phyloP scores from a whole-genome alignment of 1,139 yeast genomes.

The Yamadazyma sp. region DNA sequence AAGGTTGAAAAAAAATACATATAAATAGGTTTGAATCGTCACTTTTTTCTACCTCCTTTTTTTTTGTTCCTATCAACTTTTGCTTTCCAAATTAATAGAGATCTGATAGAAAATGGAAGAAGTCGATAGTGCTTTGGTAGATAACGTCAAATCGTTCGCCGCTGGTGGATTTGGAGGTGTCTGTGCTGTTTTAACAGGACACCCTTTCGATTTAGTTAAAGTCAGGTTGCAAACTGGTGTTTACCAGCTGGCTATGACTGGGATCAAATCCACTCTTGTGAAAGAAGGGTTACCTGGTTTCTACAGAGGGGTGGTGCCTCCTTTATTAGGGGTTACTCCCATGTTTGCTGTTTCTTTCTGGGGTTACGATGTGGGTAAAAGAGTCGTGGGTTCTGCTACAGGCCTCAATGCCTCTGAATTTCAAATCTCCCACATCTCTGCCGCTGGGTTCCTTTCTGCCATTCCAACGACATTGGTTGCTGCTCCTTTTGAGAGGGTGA shows the following conservation, averaged over 20 bases:
- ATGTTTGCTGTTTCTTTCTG: constrained; percentile 98
- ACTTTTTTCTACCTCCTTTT: background rate
- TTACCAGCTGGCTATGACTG: constrained; percentile 60
- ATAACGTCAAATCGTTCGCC: constrained; percentile 72
- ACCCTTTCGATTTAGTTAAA: constrained; percentile 91
- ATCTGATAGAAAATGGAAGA: constrained; percentile 35
- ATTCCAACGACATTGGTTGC: constrained; percentile 93
- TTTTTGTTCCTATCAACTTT: background rate
- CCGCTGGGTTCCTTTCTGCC: constrained; percentile 96
- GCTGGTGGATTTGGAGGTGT: constrained; percentile 78
- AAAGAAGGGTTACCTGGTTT: constrained; percentile 77
- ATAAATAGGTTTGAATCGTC: background rate
- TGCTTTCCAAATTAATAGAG: background rate
- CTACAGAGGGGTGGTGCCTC: constrained; percentile 87
- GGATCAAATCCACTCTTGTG: constrained; percentile 66
- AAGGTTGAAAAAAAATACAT: background rate
- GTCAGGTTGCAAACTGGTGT: constrained; percentile 85
- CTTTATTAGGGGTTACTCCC: constrained; percentile 92
- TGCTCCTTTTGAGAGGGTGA: constrained; percentile 95
- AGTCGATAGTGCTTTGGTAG: constrained; percentile 48
- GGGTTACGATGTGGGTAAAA: constrained; percentile 96
- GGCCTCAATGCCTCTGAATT: constrained; percentile 46
- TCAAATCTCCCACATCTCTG: constrained; percentile 69
- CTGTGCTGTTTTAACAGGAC: constrained; percentile 85
- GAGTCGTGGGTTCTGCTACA: constrained; percentile 52